Conservation (phyloP, 345 rosid genomes). For the Punica granatum region DNA sequence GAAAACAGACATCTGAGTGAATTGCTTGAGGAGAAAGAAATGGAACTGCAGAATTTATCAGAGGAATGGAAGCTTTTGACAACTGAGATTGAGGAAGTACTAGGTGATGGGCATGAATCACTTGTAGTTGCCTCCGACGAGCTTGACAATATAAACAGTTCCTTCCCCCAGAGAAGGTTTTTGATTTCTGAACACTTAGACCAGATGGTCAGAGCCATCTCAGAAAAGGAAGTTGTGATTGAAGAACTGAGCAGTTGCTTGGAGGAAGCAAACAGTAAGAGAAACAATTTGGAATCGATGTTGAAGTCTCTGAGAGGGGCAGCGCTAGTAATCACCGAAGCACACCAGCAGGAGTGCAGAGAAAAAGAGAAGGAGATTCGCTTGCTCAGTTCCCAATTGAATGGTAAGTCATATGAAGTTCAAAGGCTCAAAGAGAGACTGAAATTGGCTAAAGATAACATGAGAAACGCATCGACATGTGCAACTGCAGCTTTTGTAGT, state of each 20-base stretch:
- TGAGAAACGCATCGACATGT: slow-evolving; percentile 41
- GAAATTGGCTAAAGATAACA: slow-evolving; percentile 40
- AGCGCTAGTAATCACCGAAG: slow-evolving; percentile 71
- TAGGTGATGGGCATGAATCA: slow-evolving; percentile 58
- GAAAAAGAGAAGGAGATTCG: slow-evolving; percentile 63
- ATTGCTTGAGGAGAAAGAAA: slow-evolving; percentile 53
- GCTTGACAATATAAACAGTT: slow-evolving; percentile 51
- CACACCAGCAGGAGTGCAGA: slow-evolving; percentile 69
- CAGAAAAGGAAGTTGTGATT: slow-evolving; percentile 67
- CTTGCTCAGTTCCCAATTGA: slow-evolving; percentile 47
- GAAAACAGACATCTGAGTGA: slow-evolving; percentile 45
- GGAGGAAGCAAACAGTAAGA: slow-evolving; percentile 70
- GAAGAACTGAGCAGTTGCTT: slow-evolving; percentile 76
- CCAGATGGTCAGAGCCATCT: slow-evolving; percentile 45
- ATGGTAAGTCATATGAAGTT: slow-evolving; percentile 33
- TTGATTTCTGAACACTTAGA: slow-evolving; percentile 87
- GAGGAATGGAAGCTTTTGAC: slow-evolving; percentile 76
- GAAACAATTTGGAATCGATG: slow-evolving; percentile 66
- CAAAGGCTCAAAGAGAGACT: slow-evolving; percentile 47
- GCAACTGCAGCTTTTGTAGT: slow-evolving; percentile 78
- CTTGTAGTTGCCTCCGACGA: slow-evolving; percentile 62
- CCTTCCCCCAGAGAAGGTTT: slow-evolving; percentile 67
- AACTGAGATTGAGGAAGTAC: slow-evolving; percentile 65
- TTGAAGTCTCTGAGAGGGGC: slow-evolving; percentile 84
- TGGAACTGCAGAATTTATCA: slow-evolving; percentile 38